Percentiles rank a stretch among this genome's conserved stretches.
Evolutionary conservation across 139 green algal genomes (phyloP).

Genomic region (Dunaliella primolecta): DNA sequence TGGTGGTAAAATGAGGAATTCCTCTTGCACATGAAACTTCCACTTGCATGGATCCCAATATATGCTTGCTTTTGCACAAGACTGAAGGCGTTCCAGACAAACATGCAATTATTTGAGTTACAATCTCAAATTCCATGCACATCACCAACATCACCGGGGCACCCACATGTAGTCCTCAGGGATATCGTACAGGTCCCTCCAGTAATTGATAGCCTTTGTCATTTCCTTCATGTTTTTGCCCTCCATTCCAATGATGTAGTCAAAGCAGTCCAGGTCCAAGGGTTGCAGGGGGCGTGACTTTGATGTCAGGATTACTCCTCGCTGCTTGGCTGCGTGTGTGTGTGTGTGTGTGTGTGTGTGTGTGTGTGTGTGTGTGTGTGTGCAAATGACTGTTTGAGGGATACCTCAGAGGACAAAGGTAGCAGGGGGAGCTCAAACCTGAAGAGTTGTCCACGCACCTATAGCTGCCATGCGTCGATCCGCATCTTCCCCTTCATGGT

Average conservation of each 20-base stretch:
- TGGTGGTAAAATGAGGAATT: too few species aligned
- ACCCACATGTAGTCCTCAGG: neutral
- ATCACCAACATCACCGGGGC: too few species aligned
- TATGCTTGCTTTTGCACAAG: too few species aligned
- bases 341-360: neutral
- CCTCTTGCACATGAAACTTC: too few species aligned
- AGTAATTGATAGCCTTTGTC: constrained; percentile 7
- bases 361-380: neutral
- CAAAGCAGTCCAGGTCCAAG: constrained; percentile 77
- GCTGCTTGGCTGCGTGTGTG: constrained; percentile 42
- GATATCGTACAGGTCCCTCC: neutral
- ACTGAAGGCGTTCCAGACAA: too few species aligned
- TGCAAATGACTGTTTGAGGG: neutral
- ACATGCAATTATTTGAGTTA: too few species aligned
- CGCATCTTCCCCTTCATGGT: constrained; percentile 81
- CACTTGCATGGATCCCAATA: too few species aligned
- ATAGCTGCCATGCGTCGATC: constrained; percentile 79
- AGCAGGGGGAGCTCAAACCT: neutral
- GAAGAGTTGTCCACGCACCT: neutral
- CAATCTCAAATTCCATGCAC: too few species aligned
- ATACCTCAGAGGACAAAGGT: neutral
- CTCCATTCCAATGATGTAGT: constrained; percentile 93
- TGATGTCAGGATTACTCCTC: constrained; percentile 81
- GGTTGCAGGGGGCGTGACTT: constrained; percentile 77
- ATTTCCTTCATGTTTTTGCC: constrained; percentile 69